Evolutionary conservation across 2,329 filamentous ascomycete species (phyloP).

Genomic region (Myriosclerotinia scirpicola): DNA sequence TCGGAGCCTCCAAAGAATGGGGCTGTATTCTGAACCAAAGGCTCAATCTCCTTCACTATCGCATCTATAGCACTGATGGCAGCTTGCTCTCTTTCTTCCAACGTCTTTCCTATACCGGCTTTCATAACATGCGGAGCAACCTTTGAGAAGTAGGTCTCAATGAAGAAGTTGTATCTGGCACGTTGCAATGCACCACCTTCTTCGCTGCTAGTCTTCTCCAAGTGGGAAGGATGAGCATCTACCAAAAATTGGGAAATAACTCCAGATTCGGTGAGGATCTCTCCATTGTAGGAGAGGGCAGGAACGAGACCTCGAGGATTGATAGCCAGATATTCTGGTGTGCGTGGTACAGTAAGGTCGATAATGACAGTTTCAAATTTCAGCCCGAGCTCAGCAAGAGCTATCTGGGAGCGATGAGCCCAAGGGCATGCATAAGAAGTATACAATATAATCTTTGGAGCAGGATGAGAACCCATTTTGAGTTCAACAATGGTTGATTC

Average conservation of each 20-base stretch:
- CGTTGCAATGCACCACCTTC: slow-evolving; percentile 58
- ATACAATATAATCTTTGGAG: slow-evolving; percentile 29
- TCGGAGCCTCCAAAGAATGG: slow-evolving; percentile 66
- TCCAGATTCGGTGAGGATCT: slow-evolving; percentile 71
- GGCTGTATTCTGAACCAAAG: slow-evolving; percentile 56
- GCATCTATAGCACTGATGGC: slow-evolving; percentile 53
- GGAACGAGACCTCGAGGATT: slow-evolving; percentile 81
- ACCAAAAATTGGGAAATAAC: slow-evolving; percentile 71
- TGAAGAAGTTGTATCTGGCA: slow-evolving; percentile 70
- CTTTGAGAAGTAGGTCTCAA: slow-evolving; percentile 67
- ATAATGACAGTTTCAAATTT: slow-evolving; percentile 71
- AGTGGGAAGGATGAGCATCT: slow-evolving; percentile 67
- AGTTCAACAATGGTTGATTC: slow-evolving; percentile 22
- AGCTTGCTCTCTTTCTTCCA: slow-evolving; percentile 51
- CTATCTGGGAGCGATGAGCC: slow-evolving; percentile 75
- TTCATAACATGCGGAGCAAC: slow-evolving; percentile 52
- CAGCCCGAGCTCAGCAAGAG: slow-evolving; percentile 63
- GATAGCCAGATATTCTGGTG: slow-evolving; percentile 71
- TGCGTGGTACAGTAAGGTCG: slow-evolving; percentile 66
- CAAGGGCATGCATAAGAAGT: slow-evolving; percentile 57
- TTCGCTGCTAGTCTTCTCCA: slow-evolving; percentile 57
- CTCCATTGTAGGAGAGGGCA: slow-evolving; percentile 61
- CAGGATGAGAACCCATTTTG: slow-evolving; percentile 24
- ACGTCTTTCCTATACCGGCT: slow-evolving; percentile 27
- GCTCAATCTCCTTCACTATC: slow-evolving; percentile 71